Evolutionary conservation across 306 rosid species (phyloP), one percentile per base, ranked within the genome.

Genomic region (Casuarina glauca): DNA sequence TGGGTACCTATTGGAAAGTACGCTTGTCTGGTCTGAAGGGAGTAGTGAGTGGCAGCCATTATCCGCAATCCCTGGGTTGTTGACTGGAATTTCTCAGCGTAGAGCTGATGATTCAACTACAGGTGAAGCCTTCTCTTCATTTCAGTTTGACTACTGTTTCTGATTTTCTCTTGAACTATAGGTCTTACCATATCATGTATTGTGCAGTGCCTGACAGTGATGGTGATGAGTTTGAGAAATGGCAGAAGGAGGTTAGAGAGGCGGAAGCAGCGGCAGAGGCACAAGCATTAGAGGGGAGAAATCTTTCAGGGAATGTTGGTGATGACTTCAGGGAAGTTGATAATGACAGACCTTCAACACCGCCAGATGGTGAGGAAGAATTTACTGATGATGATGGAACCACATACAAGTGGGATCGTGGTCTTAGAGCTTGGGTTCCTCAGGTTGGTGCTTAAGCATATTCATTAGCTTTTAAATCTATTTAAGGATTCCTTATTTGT

Each of bases 301-400:
- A 75, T n/a, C 50, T 79, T 76, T 50, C 84, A 1, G 71, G 78
- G 9, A 69, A 81, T 63, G 76, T 20, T 39, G 80, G 38, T 12
- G 79, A 60, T 52, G 73, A 70, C 41, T 63, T 55, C 8, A 82
- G 69, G 75, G 89, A 78, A 69, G 91, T 52, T 49, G 90, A 90
- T 58, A 46, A 49, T 71, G 93, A 91, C 67, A 90, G 97, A 83
- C 99, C 98, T 84, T 87, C 83, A 0, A 91, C 97, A 0, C 98
- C 99, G 20, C 98, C 98, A 12, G 98, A 95, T 76, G 97, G 96
- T 64, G 98, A 91, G 86, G 91, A 95, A 78, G 99, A 95, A 71
- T 95, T 95, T 87, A 90, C 89, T 1, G 99, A 95, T 81, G 99
- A 95, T 52, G 98, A 95, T 74, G 99, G 99, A 78, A 93, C 98